These are phyloP conservation scores for Dactylellina leptospora DNA, from an alignment of 2,329 filamentous ascomycete genomes.

Conservation along the genomic window DNA sequence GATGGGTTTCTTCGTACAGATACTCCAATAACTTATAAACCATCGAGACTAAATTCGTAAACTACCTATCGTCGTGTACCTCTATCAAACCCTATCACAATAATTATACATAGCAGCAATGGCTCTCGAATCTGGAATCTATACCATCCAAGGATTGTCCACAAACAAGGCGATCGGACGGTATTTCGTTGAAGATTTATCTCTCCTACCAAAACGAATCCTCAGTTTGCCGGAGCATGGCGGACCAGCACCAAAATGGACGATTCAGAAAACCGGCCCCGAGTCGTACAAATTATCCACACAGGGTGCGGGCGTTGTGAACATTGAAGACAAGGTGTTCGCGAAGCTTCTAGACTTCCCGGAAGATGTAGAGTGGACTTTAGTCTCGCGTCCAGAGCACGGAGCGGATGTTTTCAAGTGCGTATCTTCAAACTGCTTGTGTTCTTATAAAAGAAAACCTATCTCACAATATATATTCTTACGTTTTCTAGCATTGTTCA, in stretches of 20 bases:
- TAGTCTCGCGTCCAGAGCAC: constrained; percentile 15
- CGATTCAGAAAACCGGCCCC: neutral
- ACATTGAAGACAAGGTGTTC: neutral
- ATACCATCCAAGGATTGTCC: constrained; percentile 2
- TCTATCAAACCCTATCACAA: too few relatives aligned
- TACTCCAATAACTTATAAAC: too few relatives aligned
- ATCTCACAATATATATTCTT: constrained; percentile 1
- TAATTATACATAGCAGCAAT: neutral
- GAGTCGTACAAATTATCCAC: neutral
- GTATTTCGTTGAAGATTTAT: constrained; percentile 10
- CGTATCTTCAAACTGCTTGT: too few relatives aligned
- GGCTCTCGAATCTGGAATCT: constrained; percentile 1
- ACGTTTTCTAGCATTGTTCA: constrained; percentile 3
- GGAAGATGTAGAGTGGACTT: neutral
- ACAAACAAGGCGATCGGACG: neutral
- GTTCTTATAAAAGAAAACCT: too few relatives aligned
- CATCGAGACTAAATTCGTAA: too few relatives aligned
- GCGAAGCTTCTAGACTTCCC: neutral
- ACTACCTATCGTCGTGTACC: too few relatives aligned
- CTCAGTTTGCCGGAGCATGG: constrained; percentile 2
- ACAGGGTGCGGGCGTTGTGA: neutral
- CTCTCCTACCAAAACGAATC: constrained; percentile 15
- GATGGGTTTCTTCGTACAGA: too few relatives aligned
- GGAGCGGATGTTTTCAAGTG: constrained; percentile 16
- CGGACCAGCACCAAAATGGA: neutral